phyloP scores from a whole-genome alignment of 441 rosid species.

The Croton laevigatus region DNA sequence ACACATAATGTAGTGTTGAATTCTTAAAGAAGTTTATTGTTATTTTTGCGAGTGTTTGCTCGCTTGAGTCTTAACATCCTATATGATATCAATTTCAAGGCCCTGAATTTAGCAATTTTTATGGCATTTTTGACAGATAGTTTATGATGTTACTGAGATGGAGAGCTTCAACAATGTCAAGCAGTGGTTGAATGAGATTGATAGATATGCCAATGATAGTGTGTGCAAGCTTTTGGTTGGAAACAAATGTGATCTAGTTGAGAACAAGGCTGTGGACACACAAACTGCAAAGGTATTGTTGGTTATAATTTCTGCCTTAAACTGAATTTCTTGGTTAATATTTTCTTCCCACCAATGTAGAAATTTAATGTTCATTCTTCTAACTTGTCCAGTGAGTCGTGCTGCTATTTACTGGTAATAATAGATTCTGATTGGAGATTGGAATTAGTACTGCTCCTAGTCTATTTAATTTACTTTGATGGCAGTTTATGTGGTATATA shows the following conservation, averaged over 20 bases:
- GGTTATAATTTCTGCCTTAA: background rate
- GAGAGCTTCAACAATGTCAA: constrained; percentile 96
- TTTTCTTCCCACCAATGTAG: background rate
- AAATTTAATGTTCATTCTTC: background rate
- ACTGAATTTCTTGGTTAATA: background rate
- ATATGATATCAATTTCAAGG: constrained; percentile 3
- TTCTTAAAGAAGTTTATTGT: background rate
- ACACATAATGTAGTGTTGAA: too few relatives aligned
- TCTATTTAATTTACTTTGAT: background rate
- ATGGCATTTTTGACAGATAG: constrained; percentile 49
- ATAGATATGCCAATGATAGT: constrained; percentile 81
- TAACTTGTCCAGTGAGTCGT: background rate
- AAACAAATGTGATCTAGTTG: constrained; percentile 84
- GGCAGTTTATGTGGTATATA: too few relatives aligned
- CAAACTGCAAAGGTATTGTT: constrained; percentile 73
- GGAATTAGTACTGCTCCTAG: background rate
- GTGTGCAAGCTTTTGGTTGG: constrained; percentile 93
- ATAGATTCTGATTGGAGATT: background rate
- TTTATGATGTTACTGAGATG: constrained; percentile 88
- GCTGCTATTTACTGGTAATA: background rate
- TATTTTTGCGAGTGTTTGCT: background rate
- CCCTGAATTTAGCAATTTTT: constrained; percentile 3
- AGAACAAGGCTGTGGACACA: constrained; percentile 77
- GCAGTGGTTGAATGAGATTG: constrained; percentile 90
- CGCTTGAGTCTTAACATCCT: background rate